Evolutionary conservation across 2,329 filamentous ascomycete genomes (phyloP), one percentile per base, ranked within the genome.

Genomic region (Fusarium denticulatum): DNA sequence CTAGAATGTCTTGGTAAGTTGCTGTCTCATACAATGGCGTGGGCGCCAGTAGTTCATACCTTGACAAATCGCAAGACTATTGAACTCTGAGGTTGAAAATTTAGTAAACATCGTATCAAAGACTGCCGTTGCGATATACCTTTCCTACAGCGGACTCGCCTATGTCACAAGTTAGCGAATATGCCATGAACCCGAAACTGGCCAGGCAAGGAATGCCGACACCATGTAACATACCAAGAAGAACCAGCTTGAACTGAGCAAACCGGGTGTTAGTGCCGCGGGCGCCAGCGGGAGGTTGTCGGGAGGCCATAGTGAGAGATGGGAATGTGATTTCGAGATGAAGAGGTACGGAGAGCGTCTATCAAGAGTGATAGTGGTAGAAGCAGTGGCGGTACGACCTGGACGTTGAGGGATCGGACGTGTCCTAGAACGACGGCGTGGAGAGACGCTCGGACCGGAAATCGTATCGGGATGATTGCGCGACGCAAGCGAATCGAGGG

Each of bases 131-230:
- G 36, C 43, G 65, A 76, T 81, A 77, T 85, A 97, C 94, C 94
- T 99, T 99, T 92, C 96, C 96, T 66, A 99, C 96, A 67, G 96
- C 96, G 78, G 96, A 99, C 88, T 99, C 96, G 83, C 96, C 96
- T 98, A 82, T 57, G 77, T 61, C 73, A 65, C 65, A 64, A 57
- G 81, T 88, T 81, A 88, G 85, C 73, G 75, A 67, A 30, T 39
- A 64, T 69, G 56, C 26, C 52, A 69, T 69, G 59, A 60, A 53
- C 53, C 26, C 34, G 55, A 64, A 62, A 40, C 30, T n/a, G 64
- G 26, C 39, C 45, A 47, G 59, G 49, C 39, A 62, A 28, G 56
- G 57, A 57, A 60, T 58, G 60, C 68, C 61, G 66, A 52, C 58
- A 64, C 57, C 58, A 59, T 45, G 61, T 26, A 63, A 77, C 92